Conservation (phyloP, 306 rosid species). For the Cucurbita ficifolia region DNA sequence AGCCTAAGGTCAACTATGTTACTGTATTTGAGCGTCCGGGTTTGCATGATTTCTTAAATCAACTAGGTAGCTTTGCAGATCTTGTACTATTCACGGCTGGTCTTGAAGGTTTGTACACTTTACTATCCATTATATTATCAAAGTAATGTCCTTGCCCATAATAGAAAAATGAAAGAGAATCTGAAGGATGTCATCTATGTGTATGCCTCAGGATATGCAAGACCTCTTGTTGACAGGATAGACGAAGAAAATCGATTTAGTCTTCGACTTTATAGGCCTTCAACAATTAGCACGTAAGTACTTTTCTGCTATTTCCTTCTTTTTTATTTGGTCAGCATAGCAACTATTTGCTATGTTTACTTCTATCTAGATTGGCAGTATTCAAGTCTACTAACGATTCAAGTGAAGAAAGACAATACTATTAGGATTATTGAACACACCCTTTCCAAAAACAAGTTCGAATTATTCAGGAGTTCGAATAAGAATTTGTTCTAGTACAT, state of each 20-base stretch:
- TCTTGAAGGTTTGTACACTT: conserved; percentile 49
- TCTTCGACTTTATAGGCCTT: conserved; percentile 78
- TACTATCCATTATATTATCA: background rate
- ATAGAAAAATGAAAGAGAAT: background rate
- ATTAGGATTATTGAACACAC: background rate
- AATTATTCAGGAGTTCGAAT: background rate
- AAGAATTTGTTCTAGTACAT: background rate
- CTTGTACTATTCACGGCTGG: conserved; percentile 95
- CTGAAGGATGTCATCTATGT: background rate
- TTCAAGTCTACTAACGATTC: background rate
- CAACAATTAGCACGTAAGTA: conserved; percentile 82
- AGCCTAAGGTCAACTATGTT: conserved; percentile 66
- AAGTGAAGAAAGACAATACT: background rate
- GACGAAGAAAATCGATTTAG: conserved; percentile 49
- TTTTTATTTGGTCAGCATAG: no score
- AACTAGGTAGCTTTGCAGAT: conserved; percentile 66
- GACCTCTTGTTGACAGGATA: conserved; percentile 87
- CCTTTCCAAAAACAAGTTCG: background rate
- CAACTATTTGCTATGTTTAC: background rate
- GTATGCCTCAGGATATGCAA: conserved; percentile 61
- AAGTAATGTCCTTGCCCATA: background rate
- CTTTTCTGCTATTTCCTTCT: background rate
- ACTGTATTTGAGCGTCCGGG: conserved; percentile 99
- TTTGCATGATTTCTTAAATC: conserved; percentile 61
- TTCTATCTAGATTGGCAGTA: background rate